Conservation (phyloP, 225 moss, liverwort and hornwort species). For the Pleurozium schreberi region DNA sequence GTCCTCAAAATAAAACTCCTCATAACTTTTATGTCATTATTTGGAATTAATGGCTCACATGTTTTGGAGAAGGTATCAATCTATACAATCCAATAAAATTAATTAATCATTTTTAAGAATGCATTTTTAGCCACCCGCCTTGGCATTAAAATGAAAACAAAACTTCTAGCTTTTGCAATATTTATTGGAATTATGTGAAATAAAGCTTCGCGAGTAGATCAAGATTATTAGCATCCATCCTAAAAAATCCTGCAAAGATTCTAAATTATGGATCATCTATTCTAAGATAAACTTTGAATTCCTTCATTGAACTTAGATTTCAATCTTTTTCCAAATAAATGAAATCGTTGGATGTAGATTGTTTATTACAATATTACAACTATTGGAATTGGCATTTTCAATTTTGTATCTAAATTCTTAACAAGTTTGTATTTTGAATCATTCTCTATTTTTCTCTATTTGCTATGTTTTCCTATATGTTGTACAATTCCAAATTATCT, state of each 20-base stretch:
- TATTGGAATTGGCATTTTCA: no score
- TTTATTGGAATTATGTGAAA: background rate
- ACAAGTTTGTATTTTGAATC: no score
- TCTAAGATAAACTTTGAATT: no score
- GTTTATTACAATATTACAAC: no score
- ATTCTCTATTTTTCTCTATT: no score
- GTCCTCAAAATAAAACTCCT: background rate
- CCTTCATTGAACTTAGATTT: no score
- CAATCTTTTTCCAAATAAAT: no score
- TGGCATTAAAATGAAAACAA: background rate
- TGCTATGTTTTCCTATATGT: no score
- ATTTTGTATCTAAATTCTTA: no score
- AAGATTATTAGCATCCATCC: background rate
- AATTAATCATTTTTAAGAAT: background rate
- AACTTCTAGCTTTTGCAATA: background rate
- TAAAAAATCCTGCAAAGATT: background rate
- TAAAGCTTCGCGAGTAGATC: background rate
- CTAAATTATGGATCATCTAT: background rate
- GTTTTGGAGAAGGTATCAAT: background rate
- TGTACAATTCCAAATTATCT: no score
- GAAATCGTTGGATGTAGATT: no score
- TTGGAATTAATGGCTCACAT: background rate
- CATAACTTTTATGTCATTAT: background rate
- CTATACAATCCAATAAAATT: background rate
- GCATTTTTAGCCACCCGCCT: fast-evolving